Evolutionary conservation across 495 filamentous ascomycete genomes (phyloP), one percentile per base, ranked within the genome.

Genomic region (Penicillium egyptiacum): DNA sequence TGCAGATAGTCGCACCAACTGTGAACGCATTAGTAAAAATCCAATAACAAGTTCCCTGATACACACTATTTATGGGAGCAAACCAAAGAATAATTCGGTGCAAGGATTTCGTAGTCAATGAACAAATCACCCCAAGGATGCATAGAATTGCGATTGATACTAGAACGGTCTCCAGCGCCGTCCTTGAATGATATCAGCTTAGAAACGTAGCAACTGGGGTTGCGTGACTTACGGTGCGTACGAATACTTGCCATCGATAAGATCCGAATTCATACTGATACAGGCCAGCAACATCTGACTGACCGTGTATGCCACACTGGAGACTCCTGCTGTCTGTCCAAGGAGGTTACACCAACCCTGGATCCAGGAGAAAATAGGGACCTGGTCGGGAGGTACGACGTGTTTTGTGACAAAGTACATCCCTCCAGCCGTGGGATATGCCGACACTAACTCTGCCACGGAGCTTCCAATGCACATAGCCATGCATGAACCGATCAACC

Each of bases 41-140:
- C 5, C 5, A 14, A 23, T 23, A 30, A 44, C 19, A 23, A 31
- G 16, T 20, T 4, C 28, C 1, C 0, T n/a, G 23, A 23, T 9
- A 61, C 76, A 44, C 71, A 86, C 83, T 80, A 69, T 89, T 89
- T 55, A 89, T 87, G 1, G 86, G 86, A 8, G 86, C 86, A 70
- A 89, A 89, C 85, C 85, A 88, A 5, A 86, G 67, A 25, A 89
- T 74, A 31, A 86, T 83, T 28, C 76, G 74, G 69, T 88, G 86
- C 22, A 89, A 70, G 3, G 72, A 78, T 62, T 79, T 85, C 0
- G 86, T 89, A 0, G 82, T 84, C 54, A 89, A 70, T 0, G 86
- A 90, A 68, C 84, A 87, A 4, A 88, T 81, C 9, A 79, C 66
- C 3, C 86, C 86, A 57, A 86, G 79, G 1, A 84, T 37, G 33